These are phyloP conservation scores for Colletotrichum godetiae DNA, from an alignment of 2,329 filamentous ascomycete species.

Conservation along the genomic window DNA sequence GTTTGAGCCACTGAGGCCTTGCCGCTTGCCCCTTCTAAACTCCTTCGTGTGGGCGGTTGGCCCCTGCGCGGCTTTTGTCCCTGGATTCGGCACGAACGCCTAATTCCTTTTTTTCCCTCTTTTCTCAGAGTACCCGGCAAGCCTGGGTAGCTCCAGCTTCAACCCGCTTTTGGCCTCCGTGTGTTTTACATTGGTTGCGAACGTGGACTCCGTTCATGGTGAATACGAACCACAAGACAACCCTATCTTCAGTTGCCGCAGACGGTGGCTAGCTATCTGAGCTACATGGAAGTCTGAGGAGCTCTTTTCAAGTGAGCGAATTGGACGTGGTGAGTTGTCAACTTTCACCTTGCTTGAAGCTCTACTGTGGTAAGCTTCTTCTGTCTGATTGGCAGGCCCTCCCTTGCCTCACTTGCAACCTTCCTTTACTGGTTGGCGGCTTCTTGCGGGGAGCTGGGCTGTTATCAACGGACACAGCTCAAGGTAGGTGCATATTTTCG, in stretches of 20 bases:
- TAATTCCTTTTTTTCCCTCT: not conserved
- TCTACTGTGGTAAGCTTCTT: not conserved
- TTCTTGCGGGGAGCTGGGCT: not conserved
- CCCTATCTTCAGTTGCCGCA: not conserved
- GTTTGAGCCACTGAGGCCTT: slow-evolving; percentile 22
- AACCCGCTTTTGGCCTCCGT: not conserved
- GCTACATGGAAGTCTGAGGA: not conserved
- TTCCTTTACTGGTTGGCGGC: not conserved
- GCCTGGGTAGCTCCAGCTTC: not conserved
- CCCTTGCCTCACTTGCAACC: not conserved
- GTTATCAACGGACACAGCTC: not conserved
- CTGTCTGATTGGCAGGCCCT: not conserved
- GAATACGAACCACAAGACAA: not conserved
- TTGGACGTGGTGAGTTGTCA: not conserved
- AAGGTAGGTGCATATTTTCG: not conserved
- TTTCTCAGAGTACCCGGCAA: not conserved
- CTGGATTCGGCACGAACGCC: slow-evolving; percentile 31
- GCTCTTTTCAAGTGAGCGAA: not conserved
- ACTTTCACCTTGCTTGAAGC: not conserved
- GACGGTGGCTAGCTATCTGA: not conserved
- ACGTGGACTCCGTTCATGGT: not conserved
- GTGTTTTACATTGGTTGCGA: not conserved
- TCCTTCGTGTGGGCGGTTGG: slow-evolving; percentile 13
- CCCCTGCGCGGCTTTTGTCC: slow-evolving; percentile 19
- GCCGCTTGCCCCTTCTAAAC: slow-evolving; percentile 12